phyloP scores from a whole-genome alignment of 2,329 filamentous ascomycete species.

The Aspergillus niger region DNA sequence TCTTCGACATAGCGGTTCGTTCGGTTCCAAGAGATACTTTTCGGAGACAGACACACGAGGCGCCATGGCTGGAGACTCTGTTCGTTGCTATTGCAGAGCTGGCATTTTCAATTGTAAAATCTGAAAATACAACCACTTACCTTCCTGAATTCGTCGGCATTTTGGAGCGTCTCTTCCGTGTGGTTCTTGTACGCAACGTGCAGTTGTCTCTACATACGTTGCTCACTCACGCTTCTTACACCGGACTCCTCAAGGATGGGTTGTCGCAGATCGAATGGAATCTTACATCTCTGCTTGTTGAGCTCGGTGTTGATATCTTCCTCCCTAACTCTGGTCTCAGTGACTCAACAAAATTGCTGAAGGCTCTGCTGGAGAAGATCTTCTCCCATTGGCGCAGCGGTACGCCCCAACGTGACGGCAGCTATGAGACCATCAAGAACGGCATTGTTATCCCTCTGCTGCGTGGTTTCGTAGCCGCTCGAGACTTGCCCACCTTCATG shows the following conservation, averaged over 20 bases:
- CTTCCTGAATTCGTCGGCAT: constrained; percentile 35
- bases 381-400: constrained; percentile 34
- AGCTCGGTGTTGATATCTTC: constrained; percentile 47
- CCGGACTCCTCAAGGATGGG: constrained; percentile 40
- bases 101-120: constrained; percentile 38
- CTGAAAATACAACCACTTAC: constrained; percentile 28
- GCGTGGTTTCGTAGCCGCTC: constrained; percentile 42
- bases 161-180: constrained; percentile 42
- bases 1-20: constrained; percentile 51
- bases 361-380: constrained; percentile 40
- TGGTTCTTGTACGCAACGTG: constrained; percentile 42
- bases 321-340: constrained; percentile 46
- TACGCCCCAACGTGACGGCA: constrained; percentile 15
- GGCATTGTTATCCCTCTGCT: constrained; percentile 44
- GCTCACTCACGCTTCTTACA: constrained; percentile 44
- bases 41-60: constrained; percentile 47
- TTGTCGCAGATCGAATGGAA: constrained; percentile 42
- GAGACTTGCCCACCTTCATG: constrained; percentile 44
- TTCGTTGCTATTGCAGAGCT: constrained; percentile 47
- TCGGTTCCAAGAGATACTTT: constrained; percentile 49
- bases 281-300: constrained; percentile 44
- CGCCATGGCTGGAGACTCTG: constrained; percentile 53
- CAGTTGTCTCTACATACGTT: constrained; percentile 44
- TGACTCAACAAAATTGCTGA: constrained; percentile 39
- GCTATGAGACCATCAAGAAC: constrained; percentile 39